phyloP scores from a whole-genome alignment of 1,139 yeast genomes.

The Taiozyma onychis region DNA sequence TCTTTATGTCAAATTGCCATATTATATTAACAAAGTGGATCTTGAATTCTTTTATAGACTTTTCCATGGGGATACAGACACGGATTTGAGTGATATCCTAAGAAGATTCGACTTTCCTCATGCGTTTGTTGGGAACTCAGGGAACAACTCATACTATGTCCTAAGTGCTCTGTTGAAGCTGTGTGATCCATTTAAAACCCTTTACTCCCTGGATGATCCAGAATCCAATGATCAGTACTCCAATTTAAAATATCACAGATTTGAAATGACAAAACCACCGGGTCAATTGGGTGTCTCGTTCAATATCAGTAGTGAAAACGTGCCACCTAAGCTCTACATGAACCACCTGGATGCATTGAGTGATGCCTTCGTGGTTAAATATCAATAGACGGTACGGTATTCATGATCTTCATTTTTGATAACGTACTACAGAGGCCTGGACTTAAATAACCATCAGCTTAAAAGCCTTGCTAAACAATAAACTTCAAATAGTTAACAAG shows the following conservation, averaged over 20 bases:
- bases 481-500: background rate
- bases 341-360: background rate
- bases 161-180: constrained; percentile 23
- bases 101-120: constrained; percentile 33
- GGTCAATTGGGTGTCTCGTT: background rate
- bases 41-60: too few relatives aligned
- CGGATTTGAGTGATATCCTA: too few relatives aligned
- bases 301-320: background rate
- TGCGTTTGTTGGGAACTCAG: constrained; percentile 64
- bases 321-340: background rate
- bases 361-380: background rate
- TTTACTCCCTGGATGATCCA: background rate
- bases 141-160: constrained; percentile 71
- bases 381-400: background rate
- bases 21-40: too few relatives aligned
- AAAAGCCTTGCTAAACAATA: background rate
- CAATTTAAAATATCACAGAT: background rate
- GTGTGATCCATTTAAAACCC: background rate
- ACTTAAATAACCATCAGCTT: too few relatives aligned
- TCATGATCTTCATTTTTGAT: background rate
- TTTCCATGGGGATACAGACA: too few relatives aligned
- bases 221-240: background rate
- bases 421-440: background rate
- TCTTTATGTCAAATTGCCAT: too few relatives aligned
- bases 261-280: background rate